These are phyloP conservation scores for Leishmania guyanensis DNA, from an alignment of 208 protist genomes.

Conservation along the genomic window DNA sequence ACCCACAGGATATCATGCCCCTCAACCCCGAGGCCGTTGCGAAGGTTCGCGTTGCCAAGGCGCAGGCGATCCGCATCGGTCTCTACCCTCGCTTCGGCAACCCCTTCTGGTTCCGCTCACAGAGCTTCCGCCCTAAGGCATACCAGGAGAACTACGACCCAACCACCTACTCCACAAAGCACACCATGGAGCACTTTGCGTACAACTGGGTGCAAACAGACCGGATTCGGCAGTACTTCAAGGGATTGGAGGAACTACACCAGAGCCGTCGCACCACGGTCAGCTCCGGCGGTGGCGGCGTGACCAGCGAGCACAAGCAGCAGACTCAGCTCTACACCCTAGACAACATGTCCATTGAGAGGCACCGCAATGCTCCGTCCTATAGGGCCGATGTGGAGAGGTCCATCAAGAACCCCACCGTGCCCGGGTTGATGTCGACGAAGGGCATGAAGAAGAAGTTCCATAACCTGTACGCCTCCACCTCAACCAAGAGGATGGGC, in stretches of 20 bases:
- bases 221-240: slow-evolving; percentile 88
- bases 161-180: slow-evolving; percentile 87
- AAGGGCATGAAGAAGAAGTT: slow-evolving; percentile 94
- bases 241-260: slow-evolving; percentile 60
- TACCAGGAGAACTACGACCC: slow-evolving; percentile 91
- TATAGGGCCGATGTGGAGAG: slow-evolving; percentile 70
- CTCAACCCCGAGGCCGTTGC: slow-evolving; percentile 84
- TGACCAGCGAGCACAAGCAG: slow-evolving; percentile 74
- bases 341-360: slow-evolving; percentile 56
- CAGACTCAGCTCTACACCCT: slow-evolving; percentile 73
- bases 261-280: slow-evolving; percentile 29
- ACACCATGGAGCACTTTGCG: slow-evolving; percentile 90
- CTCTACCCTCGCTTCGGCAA: slow-evolving; percentile 91
- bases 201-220: slow-evolving; percentile 92
- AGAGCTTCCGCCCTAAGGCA: slow-evolving; percentile 81
- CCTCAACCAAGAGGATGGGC: slow-evolving; percentile 88
- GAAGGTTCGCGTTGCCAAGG: slow-evolving; percentile 83
- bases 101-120: slow-evolving; percentile 89
- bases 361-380: slow-evolving; percentile 60
- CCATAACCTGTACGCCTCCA: slow-evolving; percentile 89
- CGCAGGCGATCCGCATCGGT: slow-evolving; percentile 84
- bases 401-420: slow-evolving; percentile 85
- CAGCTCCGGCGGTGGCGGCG: slow-evolving; percentile 49
- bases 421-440: slow-evolving; percentile 89
- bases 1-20: slow-evolving; percentile 85